Evolutionary conservation across 345 rosid genomes (phyloP).

Genomic region (Sonneratia alba): DNA sequence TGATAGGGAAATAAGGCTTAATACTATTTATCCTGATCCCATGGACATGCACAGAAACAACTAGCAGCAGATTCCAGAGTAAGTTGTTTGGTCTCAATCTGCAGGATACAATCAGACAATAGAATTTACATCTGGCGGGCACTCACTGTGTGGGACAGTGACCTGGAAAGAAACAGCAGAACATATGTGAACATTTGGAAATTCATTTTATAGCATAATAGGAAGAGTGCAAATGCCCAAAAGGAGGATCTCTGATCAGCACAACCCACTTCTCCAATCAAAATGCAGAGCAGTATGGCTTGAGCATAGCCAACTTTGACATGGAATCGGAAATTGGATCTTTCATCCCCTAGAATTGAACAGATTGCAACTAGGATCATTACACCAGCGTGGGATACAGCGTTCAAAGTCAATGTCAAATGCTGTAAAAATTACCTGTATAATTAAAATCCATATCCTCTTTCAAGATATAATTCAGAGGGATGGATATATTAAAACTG

Average conservation of each 20-base stretch:
- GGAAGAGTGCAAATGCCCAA: not conserved
- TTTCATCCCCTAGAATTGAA: slow-evolving; percentile 56
- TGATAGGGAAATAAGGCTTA: too few species aligned
- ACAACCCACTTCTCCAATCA: slow-evolving; percentile 50
- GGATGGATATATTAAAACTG: slow-evolving; percentile 68
- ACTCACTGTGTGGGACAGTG: slow-evolving; percentile 15
- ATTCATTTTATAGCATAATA: not conserved
- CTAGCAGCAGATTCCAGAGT: too few species aligned
- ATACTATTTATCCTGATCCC: too few species aligned
- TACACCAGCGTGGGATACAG: not conserved
- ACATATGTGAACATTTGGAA: not conserved
- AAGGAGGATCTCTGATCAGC: slow-evolving; percentile 27
- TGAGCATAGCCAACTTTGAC: slow-evolving; percentile 53
- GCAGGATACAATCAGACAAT: too few species aligned
- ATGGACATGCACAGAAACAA: not conserved
- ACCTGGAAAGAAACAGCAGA: slow-evolving; percentile 26
- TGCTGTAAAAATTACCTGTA: slow-evolving; percentile 41
- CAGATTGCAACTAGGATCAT: not conserved
- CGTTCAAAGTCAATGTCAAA: not conserved
- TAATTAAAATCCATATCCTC: slow-evolving; percentile 41
- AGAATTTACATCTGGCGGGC: too few species aligned
- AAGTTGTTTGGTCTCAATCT: too few species aligned
- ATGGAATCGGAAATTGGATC: slow-evolving; percentile 64
- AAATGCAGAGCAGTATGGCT: slow-evolving; percentile 36
- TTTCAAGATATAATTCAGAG: slow-evolving; percentile 65